Conservation (phyloP, 371 early-diverging fungal species). For the Apophysomyces trapeziformis region DNA sequence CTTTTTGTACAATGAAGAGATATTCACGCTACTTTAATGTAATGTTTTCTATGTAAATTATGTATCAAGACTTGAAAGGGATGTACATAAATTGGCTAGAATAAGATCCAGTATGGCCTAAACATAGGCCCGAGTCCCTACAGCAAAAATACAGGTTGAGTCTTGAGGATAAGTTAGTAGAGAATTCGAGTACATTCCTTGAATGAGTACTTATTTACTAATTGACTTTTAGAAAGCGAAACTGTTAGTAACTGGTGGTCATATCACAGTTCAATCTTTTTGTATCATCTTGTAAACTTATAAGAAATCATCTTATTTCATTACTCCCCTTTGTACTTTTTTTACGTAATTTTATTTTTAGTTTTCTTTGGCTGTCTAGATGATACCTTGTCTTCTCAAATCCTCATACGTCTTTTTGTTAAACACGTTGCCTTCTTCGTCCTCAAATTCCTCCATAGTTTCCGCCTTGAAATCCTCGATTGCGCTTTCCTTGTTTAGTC, state of each 20-base stretch:
- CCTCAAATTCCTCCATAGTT: slow-evolving; percentile 95
- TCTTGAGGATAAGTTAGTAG: too few species aligned
- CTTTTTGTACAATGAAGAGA: too few species aligned
- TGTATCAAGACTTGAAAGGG: too few species aligned
- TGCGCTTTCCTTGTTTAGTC: slow-evolving; percentile 69
- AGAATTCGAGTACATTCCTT: neutral
- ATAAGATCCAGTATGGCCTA: too few species aligned
- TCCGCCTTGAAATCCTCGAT: slow-evolving; percentile 73
- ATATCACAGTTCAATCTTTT: neutral
- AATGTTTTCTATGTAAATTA: too few species aligned
- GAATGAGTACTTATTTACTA: too few species aligned
- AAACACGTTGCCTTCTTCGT: slow-evolving; percentile 96
- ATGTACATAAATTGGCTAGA: too few species aligned
- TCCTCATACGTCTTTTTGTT: slow-evolving; percentile 98
- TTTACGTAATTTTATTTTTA: neutral
- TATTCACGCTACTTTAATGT: too few species aligned
- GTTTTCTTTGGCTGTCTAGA: slow-evolving; percentile 51
- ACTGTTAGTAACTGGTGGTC: too few species aligned
- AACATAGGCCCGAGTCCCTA: too few species aligned
- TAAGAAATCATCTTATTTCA: neutral
- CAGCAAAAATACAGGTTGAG: too few species aligned
- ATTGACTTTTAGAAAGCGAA: too few species aligned
- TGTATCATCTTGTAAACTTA: slow-evolving; percentile 1
- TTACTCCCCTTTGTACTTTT: neutral
- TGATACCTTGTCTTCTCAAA: slow-evolving; percentile 89